These are phyloP conservation scores for Clavispora santaluciae DNA, from an alignment of 805 yeast genomes.

Conservation along the genomic window DNA sequence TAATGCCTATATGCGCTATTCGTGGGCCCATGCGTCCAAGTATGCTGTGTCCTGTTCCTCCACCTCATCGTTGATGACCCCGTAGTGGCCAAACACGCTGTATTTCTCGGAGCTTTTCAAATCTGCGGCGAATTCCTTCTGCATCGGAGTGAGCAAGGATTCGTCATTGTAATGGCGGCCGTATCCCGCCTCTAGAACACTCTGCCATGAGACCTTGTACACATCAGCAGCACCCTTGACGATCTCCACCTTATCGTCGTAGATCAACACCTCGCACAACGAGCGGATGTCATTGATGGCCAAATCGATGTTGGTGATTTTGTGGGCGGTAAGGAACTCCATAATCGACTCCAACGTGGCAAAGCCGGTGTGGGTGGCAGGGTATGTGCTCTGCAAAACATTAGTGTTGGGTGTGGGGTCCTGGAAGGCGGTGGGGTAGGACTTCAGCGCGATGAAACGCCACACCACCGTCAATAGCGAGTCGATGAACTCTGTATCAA, in stretches of 20 bases:
- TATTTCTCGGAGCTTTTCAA: conserved; percentile 16
- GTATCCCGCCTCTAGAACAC: conserved; percentile 67
- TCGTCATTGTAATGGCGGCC: conserved; percentile 30
- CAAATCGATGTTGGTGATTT: conserved; percentile 79
- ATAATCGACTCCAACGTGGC: conserved; percentile 72
- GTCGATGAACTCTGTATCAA: conserved; percentile 90
- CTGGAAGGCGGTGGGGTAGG: conserved; percentile 71
- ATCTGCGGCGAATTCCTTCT: conserved; percentile 9
- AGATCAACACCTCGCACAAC: conserved; percentile 80
- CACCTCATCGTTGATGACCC: conserved; percentile 33
- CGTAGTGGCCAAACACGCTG: conserved; percentile 41
- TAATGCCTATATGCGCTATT: background rate
- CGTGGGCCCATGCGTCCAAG: conserved; percentile 45
- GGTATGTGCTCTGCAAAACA: conserved; percentile 45
- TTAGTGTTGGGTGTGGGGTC: conserved; percentile 30
- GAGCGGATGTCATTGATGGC: conserved; percentile 69
- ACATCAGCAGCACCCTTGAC: conserved; percentile 49
- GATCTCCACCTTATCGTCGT: conserved; percentile 79
- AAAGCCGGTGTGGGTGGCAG: conserved; percentile 55
- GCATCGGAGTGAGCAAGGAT: conserved; percentile 7
- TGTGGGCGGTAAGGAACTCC: conserved; percentile 64
- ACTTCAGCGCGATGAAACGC: conserved; percentile 72
- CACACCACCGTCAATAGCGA: conserved; percentile 79
- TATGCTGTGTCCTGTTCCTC: conserved; percentile 39
- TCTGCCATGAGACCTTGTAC: conserved; percentile 80